These are phyloP conservation scores for Torulaspora gathmanii DNA, from an alignment of 805 yeast species.

Conservation along the genomic window DNA sequence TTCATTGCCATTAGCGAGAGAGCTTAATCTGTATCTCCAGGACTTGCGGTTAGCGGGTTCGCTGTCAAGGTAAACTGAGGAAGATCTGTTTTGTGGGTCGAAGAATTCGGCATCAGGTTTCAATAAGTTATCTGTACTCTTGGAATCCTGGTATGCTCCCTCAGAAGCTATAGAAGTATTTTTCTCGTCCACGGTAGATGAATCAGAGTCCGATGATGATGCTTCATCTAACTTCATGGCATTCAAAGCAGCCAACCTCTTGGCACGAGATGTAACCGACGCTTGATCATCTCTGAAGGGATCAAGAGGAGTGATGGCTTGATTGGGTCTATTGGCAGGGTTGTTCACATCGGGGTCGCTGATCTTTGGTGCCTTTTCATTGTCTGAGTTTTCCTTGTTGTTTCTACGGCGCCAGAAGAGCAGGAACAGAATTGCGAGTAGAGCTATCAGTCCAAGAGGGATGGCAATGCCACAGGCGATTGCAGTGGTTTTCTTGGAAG, in stretches of 20 bases:
- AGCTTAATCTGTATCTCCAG: slow-evolving; percentile 49
- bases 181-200: slow-evolving; percentile 37
- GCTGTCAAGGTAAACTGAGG: slow-evolving; percentile 34
- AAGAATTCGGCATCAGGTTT: slow-evolving; percentile 21
- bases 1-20: slow-evolving; percentile 36
- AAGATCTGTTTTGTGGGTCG: slow-evolving; percentile 30
- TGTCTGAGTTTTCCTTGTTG: slow-evolving; percentile 32
- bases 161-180: slow-evolving; percentile 11
- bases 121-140: slow-evolving; percentile 40
- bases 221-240: slow-evolving; percentile 48
- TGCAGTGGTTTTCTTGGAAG: slow-evolving; percentile 54
- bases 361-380: slow-evolving; percentile 34
- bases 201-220: slow-evolving; percentile 52
- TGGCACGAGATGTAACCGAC: slow-evolving; percentile 25
- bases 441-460: slow-evolving; percentile 54
- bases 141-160: slow-evolving; percentile 39
- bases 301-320: slow-evolving; percentile 29
- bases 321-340: slow-evolving; percentile 36
- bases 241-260: slow-evolving; percentile 47
- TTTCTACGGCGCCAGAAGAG: slow-evolving; percentile 52
- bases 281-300: slow-evolving; percentile 29
- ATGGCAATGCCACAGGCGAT: slow-evolving; percentile 88
- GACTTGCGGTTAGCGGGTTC: slow-evolving; percentile 43
- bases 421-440: slow-evolving; percentile 46
- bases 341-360: slow-evolving; percentile 40